Conservation (phyloP, 768 basidiomycete species). For the Collybia sp. region DNA sequence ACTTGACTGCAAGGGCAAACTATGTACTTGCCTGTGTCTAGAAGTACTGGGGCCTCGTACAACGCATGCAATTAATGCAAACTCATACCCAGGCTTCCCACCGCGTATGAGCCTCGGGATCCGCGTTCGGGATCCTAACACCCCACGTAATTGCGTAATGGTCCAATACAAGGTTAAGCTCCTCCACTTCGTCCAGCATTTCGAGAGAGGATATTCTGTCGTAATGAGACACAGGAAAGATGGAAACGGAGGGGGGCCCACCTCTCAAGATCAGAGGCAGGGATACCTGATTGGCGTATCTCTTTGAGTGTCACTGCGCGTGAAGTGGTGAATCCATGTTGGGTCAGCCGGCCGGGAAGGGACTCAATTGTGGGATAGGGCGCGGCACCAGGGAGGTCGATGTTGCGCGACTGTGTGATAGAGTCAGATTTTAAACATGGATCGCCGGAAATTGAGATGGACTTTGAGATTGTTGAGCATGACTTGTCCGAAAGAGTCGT, state of each 20-base stretch:
- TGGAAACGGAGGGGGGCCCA: constrained; percentile 17
- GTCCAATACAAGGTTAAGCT: constrained; percentile 81
- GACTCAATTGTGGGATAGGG: constrained; percentile 55
- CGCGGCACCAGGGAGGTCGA: constrained; percentile 68
- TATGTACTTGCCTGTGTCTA: no score
- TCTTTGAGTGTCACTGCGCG: constrained; percentile 63
- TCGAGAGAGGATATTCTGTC: constrained; percentile 75
- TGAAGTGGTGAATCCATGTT: constrained; percentile 49
- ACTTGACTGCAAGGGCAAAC: no score
- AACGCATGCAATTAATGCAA: no score
- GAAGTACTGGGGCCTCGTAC: no score
- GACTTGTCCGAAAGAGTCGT: constrained; percentile 84
- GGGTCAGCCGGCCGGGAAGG: constrained; percentile 55
- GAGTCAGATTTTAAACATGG: neutral
- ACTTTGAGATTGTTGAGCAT: constrained; percentile 89
- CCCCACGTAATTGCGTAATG: constrained; percentile 92
- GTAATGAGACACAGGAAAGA: neutral
- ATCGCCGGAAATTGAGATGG: constrained; percentile 6
- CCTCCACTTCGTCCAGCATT: constrained; percentile 91
- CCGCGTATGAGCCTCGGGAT: neutral
- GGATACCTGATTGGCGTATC: constrained; percentile 51
- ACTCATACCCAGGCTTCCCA: no score
- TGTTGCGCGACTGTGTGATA: constrained; percentile 53
- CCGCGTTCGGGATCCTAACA: constrained; percentile 15
- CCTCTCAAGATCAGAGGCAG: constrained; percentile 51